Base-by-base conservation (phyloP, 1,284 basidiomycete species). In the Sporisorium sorghi region DNA sequence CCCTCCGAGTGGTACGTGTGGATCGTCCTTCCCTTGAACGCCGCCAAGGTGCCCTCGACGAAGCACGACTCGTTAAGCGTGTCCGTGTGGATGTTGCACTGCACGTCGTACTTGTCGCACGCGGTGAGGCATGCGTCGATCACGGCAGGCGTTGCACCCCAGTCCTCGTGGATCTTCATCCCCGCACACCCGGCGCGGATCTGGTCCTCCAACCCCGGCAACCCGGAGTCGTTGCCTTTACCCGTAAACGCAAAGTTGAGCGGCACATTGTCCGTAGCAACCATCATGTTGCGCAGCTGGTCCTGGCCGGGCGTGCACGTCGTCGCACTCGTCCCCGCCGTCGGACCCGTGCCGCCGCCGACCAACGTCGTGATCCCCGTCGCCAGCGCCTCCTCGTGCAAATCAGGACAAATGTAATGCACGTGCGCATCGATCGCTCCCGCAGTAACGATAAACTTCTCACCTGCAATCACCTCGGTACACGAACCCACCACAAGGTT, bases 1-100 rank as follows among this genome's bases (percentile, higher is more conserved):
- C 79, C 80, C 37, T 81, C 83, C 2, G 81, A 81, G 57, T 84
- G 80, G 62, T 84, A 79, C 10, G 95, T 97, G 83, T 99, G 96
- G 65, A 99, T 98, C 0, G 94, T 96, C 23, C 95, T 89, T 3
- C 89, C 90, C 32, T 91, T 92, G 85, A 99, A 94, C 0, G 97
- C 95, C 12, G 88, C 89, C 58, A 99, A 92, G 0, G 97, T 98
- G 90, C 92, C 91, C 85, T 96, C 92, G 12, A 95, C 93, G 81
- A 93, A 96, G 8, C 94, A 94, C 17, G 58, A 55, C 66, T 82
- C 81, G 65, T 82, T 82, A 47, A 82, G 72, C 0, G 96, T 99
- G 85, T 99, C 96, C 0, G 94, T 97, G 84, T 99, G 97, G 58
- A 99, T 97, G 84, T 96, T 97, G 69, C 94, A 90, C 90, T 97